Base-by-base conservation (phyloP, 768 basidiomycete species). In the Mycena chlorophos region DNA sequence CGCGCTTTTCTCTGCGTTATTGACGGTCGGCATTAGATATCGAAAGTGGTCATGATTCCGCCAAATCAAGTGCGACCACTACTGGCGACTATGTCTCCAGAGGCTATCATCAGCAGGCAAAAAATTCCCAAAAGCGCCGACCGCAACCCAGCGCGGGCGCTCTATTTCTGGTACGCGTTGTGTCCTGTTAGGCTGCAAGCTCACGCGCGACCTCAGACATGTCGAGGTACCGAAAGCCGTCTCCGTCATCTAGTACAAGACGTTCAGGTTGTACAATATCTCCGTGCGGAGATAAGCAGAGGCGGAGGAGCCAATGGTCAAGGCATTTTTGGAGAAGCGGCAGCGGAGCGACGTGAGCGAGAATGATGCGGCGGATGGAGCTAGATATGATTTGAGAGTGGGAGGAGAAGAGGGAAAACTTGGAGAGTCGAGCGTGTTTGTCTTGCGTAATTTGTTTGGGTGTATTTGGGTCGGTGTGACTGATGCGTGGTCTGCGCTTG, bases 221-320 rank as follows among this genome's bases (percentile, higher is more conserved):
- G 89, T 97, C 49, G 93, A 98, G 72, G 78, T 91, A 8, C 75
- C 81, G 29, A 90, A 93, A 67, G 89, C 91, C 10, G 92, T 90
- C 65, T 84, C 88, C 20, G 78, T 86, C 12, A 78, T 97, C 20
- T 74, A 96, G 16, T 81, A 81, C 27, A 83, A 83, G 60, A 74
- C 95, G 30, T 95, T 95, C 79, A 96, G 98, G 72, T 67, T 98
- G 51, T 93, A 83, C 68, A 98, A 99, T 68, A 85, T 97, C 58
- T 76, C 84, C 26, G 77, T 80, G 64, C 83, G 94, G 46, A 79
- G 87, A 57, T 79, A 83, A 57, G 81, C 85, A 4, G 95, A 98
- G 67, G 73, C 83, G 56, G 87, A 88, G 55, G 82, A 83, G 48
- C 73, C 82, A 2, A 76, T 77, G 37, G 77, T 91, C 43, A 83